Percentiles rank a stretch among this genome's conserved stretches.
These are phyloP conservation scores for Carex parvula DNA, from an alignment of 176 grass and related monocot genomes.

Conservation along the genomic window DNA sequence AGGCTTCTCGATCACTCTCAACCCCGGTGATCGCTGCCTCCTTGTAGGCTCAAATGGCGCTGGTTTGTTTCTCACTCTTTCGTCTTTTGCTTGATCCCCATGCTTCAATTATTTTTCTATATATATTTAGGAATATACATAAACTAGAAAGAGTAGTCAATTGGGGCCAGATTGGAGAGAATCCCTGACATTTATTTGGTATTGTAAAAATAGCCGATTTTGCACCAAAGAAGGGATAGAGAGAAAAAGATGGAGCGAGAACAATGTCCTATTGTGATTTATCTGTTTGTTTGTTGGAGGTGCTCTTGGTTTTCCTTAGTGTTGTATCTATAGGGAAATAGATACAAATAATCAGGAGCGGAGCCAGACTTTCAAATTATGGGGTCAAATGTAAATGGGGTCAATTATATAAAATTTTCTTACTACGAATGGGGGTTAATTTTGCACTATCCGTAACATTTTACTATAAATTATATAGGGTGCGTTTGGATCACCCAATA, in stretches of 20 bases:
- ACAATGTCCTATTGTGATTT: background rate
- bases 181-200: background rate
- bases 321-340: slow-evolving; percentile 17
- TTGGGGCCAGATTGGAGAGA: background rate
- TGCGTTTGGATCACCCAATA: too few species aligned
- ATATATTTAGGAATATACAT: background rate
- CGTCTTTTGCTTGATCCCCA: background rate
- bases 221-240: background rate
- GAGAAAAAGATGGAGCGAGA: background rate
- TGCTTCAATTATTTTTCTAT: background rate
- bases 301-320: background rate
- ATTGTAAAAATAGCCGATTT: background rate
- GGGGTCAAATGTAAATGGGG: too few species aligned
- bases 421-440: too few species aligned
- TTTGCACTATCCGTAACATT: too few species aligned
- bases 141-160: background rate
- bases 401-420: too few species aligned
- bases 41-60: slow-evolving; percentile 92
- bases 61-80: slow-evolving; percentile 27
- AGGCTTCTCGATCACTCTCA: slow-evolving; percentile 62
- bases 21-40: slow-evolving; percentile 65
- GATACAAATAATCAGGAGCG: background rate
- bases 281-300: background rate
- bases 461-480: too few species aligned
- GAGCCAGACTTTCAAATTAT: too few species aligned